Evolutionary conservation across 495 filamentous ascomycete genomes (phyloP).

Genomic region (Elaphomyces granulatus): DNA sequence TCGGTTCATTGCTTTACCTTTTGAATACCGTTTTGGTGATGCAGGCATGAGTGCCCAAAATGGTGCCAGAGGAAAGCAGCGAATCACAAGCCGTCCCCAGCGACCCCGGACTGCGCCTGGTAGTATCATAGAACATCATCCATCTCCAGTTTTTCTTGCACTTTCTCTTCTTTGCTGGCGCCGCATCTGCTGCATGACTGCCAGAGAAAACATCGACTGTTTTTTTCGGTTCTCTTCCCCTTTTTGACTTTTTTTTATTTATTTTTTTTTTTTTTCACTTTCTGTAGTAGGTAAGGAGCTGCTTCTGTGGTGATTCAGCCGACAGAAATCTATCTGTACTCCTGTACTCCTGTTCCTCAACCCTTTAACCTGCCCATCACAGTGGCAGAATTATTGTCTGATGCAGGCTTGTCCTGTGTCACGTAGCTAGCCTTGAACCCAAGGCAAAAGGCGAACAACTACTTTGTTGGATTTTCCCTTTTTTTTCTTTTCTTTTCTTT

Average conservation of each 20-base stretch:
- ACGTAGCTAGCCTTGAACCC: not conserved
- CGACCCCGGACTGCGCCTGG: no score
- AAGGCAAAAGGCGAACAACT: not conserved
- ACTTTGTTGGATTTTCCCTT: not conserved
- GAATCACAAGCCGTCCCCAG: conserved; percentile 21
- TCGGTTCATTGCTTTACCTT: no score
- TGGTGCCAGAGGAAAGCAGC: conserved; percentile 16
- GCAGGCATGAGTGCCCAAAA: conserved; percentile 27
- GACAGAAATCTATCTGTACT: no score
- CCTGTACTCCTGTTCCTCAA: no score
- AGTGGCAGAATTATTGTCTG: no score
- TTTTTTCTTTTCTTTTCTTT: not conserved
- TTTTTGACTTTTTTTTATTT: conserved; percentile 1
- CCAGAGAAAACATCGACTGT: not conserved
- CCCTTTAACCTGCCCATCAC: no score
- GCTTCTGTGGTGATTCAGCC: no score
- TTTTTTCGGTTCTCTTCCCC: not conserved
- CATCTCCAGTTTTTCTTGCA: not conserved
- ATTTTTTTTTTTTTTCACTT: conserved; percentile 1
- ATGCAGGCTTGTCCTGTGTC: not conserved
- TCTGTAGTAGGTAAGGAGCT: no score
- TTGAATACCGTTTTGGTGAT: conserved; percentile 1
- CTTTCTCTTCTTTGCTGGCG: conserved; percentile 15
- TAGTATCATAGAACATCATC: no score
- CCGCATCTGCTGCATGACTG: conserved; percentile 9